Percentiles rank a stretch among this genome's conserved stretches.
These are phyloP conservation scores for Ogataea pignaliae DNA, from an alignment of 805 yeast species.

Conservation along the genomic window DNA sequence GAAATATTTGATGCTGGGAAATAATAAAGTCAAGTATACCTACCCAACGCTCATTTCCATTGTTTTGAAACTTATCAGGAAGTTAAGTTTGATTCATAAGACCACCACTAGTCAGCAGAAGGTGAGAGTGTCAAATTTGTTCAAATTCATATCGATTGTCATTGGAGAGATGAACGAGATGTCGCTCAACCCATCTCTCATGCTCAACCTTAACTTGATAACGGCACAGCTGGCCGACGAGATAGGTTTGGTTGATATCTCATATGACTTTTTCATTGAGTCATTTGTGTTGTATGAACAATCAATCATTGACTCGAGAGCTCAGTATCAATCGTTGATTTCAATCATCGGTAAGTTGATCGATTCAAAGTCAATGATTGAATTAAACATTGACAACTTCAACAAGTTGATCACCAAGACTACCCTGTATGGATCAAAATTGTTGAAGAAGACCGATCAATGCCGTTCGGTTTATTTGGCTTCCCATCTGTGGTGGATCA, in stretches of 20 bases:
- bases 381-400: slow-evolving; percentile 53
- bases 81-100: slow-evolving; percentile 30
- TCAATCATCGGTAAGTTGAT: slow-evolving; percentile 43
- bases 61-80: slow-evolving; percentile 56
- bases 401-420: slow-evolving; percentile 79
- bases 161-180: slow-evolving; percentile 58
- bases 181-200: slow-evolving; percentile 26
- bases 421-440: slow-evolving; percentile 81
- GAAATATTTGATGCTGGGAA: slow-evolving; percentile 50
- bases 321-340: slow-evolving; percentile 46
- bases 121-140: slow-evolving; percentile 32
- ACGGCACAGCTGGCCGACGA: slow-evolving; percentile 81
- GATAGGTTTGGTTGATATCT: slow-evolving; percentile 59
- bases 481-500: slow-evolving; percentile 93
- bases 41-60: slow-evolving; percentile 72
- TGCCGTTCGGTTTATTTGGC: slow-evolving; percentile 86
- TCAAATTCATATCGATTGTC: slow-evolving; percentile 68
- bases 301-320: slow-evolving; percentile 41
- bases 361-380: slow-evolving; percentile 37
- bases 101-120: slow-evolving; percentile 20
- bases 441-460: slow-evolving; percentile 90
- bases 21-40: slow-evolving; percentile 53
- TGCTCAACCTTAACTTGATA: slow-evolving; percentile 51
- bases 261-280: slow-evolving; percentile 86
- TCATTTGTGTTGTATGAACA: slow-evolving; percentile 83